Base-by-base conservation (phyloP, 805 yeast genomes). In the Candida schatavii region DNA sequence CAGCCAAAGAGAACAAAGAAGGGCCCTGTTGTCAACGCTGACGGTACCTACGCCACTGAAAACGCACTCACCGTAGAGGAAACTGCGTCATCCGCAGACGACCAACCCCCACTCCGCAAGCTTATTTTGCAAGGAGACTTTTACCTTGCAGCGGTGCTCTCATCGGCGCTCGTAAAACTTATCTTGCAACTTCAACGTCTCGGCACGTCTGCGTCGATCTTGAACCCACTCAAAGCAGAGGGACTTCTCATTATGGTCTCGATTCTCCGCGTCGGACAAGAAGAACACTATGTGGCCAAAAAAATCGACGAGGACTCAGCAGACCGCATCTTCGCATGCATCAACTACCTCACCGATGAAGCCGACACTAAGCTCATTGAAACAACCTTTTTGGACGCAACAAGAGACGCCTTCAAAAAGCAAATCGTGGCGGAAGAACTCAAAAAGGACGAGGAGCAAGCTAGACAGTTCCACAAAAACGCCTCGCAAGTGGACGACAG, bases 41-140 rank as follows among this genome's bases (percentile, higher is more conserved):
- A 93, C 68, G 99, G 99, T 53, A 93, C 99, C 0, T 93, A 93
- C 65, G 99, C 99, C 22, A 87, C 97, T 32, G 99, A 93, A 66
- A 80, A 81, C 48, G 93, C 96, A 0, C 66, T 83, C 43, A 85
- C 85, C 13, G 67, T 80, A 4, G 70, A 69, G 31, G 55, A 55
- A 17, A 40, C 36, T 5, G 34, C 49, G 4, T 44, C 49, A 20
- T 48, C 52, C 6, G 49, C 49, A 13, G 62, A 60, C 4, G 62
- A 57, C 3, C 74, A 73, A 50, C 88, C 90, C 22, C 88, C 95
- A 35, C 70, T 95, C 52, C 84, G 99, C 56, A 79, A 82, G 45
- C 78, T 88, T 37, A 79, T 95, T 40, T 68, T 90, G 44, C 82
- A 77, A 41, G 97, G 98, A 46, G 96, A 91, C 57, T 89, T 84